Evolutionary conservation across 2,329 filamentous ascomycete species (phyloP).

Genomic region (Claviceps arundinis): DNA sequence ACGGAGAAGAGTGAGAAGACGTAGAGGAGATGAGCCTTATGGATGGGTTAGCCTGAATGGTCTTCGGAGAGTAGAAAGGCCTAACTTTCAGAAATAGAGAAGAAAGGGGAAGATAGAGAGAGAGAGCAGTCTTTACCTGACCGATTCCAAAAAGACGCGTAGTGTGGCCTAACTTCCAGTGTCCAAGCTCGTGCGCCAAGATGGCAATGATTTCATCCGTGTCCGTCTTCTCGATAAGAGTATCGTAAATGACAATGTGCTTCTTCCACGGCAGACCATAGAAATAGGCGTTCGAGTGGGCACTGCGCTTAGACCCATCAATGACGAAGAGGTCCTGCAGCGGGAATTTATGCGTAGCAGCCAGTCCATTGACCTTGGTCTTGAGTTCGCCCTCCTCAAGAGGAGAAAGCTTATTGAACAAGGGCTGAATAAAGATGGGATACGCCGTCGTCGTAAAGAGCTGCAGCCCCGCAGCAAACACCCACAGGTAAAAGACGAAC

Average conservation of each 20-base stretch:
- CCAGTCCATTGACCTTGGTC: constrained; percentile 72
- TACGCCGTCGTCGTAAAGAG: constrained; percentile 94
- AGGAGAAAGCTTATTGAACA: constrained; percentile 97
- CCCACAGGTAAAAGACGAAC: constrained; percentile 98
- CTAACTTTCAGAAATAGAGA: background rate
- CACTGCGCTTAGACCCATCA: constrained; percentile 75
- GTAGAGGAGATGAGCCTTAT: constrained; percentile 82
- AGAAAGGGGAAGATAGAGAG: background rate
- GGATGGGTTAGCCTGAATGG: constrained; percentile 1
- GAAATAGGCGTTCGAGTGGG: constrained; percentile 88
- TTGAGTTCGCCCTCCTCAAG: constrained; percentile 80
- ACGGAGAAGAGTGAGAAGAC: constrained; percentile 93
- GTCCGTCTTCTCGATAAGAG: constrained; percentile 87
- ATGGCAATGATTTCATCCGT: constrained; percentile 89
- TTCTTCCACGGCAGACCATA: constrained; percentile 98
- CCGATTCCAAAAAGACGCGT: constrained; percentile 80
- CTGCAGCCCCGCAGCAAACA: constrained; percentile 80
- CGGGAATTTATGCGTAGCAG: constrained; percentile 76
- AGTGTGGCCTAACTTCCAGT: constrained; percentile 94
- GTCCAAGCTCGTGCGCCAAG: constrained; percentile 86
- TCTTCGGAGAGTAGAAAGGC: background rate
- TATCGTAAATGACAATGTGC: constrained; percentile 99
- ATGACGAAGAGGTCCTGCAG: constrained; percentile 91
- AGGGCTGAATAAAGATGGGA: constrained; percentile 79
- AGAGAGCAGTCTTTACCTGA: constrained; percentile 38